Evolutionary conservation across 2,329 filamentous ascomycete genomes (phyloP).

Genomic region (Hymenoscyphus scutula): DNA sequence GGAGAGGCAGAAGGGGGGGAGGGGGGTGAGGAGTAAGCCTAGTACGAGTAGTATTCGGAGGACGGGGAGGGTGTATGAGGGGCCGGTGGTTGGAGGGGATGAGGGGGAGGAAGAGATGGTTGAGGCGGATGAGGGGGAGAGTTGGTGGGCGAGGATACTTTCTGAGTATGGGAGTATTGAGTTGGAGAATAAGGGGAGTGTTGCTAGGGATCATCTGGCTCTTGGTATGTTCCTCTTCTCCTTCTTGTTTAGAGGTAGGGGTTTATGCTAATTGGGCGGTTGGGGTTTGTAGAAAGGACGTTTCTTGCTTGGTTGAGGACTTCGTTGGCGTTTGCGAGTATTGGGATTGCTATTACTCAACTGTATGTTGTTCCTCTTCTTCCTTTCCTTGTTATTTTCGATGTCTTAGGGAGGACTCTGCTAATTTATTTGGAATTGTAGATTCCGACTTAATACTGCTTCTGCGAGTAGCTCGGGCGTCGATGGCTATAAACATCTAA

Average conservation of each 20-base stretch:
- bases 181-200: slow-evolving; percentile 81
- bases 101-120: slow-evolving; percentile 12
- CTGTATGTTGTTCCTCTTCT: slow-evolving; percentile 37
- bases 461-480: slow-evolving; percentile 27
- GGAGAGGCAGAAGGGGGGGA: slow-evolving; percentile 9
- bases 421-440: slow-evolving; percentile 6
- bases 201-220: slow-evolving; percentile 78
- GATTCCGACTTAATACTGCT: slow-evolving; percentile 73
- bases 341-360: slow-evolving; percentile 81
- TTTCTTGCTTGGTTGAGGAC: slow-evolving; percentile 85
- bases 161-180: slow-evolving; percentile 57
- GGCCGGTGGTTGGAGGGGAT: neutral
- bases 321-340: slow-evolving; percentile 76
- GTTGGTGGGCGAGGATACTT: slow-evolving; percentile 53
- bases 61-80: slow-evolving; percentile 11
- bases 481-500: slow-evolving; percentile 44
- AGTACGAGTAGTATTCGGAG: slow-evolving; percentile 21
- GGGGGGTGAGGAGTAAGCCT: slow-evolving; percentile 4
- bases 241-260: neutral
- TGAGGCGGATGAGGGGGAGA: slow-evolving; percentile 33
- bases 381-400: too few relatives aligned
- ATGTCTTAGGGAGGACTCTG: neutral
- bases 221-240: slow-evolving; percentile 60
- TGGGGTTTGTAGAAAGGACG: slow-evolving; percentile 61
- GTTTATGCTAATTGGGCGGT: slow-evolving; percentile 12